phyloP scores from a whole-genome alignment of 2,329 filamentous ascomycete genomes.

The Xylaria sp. region DNA sequence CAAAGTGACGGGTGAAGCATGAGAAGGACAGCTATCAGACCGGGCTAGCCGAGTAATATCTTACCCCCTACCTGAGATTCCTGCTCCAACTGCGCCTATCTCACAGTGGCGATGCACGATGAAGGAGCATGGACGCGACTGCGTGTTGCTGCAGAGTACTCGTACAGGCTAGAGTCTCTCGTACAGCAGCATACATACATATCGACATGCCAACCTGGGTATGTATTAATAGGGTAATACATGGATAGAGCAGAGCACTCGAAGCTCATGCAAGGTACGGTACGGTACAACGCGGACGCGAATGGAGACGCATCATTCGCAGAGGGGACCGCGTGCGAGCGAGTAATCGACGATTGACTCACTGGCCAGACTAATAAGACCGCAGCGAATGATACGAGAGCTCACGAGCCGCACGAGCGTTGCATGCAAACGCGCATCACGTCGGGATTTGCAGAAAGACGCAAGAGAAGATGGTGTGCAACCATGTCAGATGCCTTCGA shows the following conservation, averaged over 20 bases:
- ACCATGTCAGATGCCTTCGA: constrained; percentile 29
- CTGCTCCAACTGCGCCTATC: constrained; percentile 1
- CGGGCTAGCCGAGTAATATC: neutral
- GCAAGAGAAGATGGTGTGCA: constrained; percentile 21
- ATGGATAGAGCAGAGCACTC: neutral
- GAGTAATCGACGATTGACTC: constrained; percentile 16
- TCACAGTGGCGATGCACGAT: constrained; percentile 9
- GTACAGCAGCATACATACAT: neutral
- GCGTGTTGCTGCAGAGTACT: neutral
- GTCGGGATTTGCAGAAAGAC: constrained; percentile 15
- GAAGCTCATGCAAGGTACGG: constrained; percentile 27
- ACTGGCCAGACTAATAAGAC: constrained; percentile 12
- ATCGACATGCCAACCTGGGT: neutral
- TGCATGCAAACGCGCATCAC: constrained; percentile 21
- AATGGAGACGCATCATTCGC: constrained; percentile 13
- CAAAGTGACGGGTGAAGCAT: neutral
- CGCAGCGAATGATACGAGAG: constrained; percentile 29
- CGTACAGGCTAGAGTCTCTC: neutral
- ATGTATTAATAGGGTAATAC: no score
- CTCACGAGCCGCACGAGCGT: constrained; percentile 30
- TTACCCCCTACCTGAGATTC: neutral
- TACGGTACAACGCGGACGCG: constrained; percentile 26
- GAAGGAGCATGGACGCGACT: no score
- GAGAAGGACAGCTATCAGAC: neutral
- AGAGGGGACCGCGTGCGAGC: neutral